These are phyloP conservation scores for Phytophthora lateralis DNA, from an alignment of 352 stramenopile species.

Conservation along the genomic window DNA sequence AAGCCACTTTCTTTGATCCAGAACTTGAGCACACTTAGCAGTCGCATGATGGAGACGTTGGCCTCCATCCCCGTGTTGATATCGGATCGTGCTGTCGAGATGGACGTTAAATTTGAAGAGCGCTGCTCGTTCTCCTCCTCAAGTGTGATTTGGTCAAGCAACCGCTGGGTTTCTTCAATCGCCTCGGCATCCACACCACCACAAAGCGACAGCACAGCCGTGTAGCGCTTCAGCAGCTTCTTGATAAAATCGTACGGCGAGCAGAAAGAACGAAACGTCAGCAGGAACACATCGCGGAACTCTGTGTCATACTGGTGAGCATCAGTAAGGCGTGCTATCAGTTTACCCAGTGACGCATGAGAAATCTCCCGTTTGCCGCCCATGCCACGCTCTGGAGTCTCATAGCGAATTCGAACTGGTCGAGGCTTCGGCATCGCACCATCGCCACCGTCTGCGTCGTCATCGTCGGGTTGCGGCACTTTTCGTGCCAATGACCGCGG, in stretches of 20 bases:
- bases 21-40: constrained; percentile 87
- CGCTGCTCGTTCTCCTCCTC: constrained; percentile 59
- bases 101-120: constrained; percentile 63
- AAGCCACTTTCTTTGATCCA: constrained; percentile 90
- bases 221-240: constrained; percentile 89
- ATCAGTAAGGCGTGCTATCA: constrained; percentile 84
- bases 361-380: constrained; percentile 83
- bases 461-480: constrained; percentile 14
- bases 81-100: constrained; percentile 75
- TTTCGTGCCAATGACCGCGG: constrained; percentile 30
- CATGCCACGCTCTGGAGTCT: constrained; percentile 59
- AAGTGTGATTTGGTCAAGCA: constrained; percentile 70
- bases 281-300: constrained; percentile 86
- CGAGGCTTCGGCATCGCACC: constrained; percentile 37
- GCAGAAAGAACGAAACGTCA: constrained; percentile 85
- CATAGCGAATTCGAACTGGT: constrained; percentile 78
- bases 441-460: constrained; percentile 16
- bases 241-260: constrained; percentile 88
- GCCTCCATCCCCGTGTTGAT: constrained; percentile 84
- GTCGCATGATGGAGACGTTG: constrained; percentile 86
- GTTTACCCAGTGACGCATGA: constrained; percentile 84
- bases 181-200: constrained; percentile 50
- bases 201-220: constrained; percentile 68
- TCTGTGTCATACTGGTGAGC: constrained; percentile 86
- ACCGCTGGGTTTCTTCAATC: constrained; percentile 61